Conservation (phyloP, 2,329 filamentous ascomycete genomes). For the Verticillium zaregamsianum region DNA sequence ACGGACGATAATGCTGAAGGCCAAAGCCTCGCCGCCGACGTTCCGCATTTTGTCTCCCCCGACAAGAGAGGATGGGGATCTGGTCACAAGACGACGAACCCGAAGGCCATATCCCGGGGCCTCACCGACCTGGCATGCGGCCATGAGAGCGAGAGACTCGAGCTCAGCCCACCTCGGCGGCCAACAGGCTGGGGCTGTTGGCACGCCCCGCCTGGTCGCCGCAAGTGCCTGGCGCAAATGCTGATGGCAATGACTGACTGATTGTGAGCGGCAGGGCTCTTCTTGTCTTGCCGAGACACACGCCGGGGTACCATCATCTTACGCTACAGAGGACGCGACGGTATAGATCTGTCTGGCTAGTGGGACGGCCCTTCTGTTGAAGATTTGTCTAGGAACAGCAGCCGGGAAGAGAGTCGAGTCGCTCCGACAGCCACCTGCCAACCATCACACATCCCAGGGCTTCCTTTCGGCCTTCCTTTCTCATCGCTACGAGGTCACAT, state of each 20-base stretch:
- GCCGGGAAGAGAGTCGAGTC: not conserved
- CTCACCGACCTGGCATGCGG: not conserved
- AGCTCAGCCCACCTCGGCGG: not conserved
- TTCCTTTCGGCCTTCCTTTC: conserved; percentile 2
- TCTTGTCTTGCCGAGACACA: not conserved
- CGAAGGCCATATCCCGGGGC: not conserved
- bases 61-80: not conserved
- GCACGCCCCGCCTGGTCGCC: not conserved
- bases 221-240: not conserved
- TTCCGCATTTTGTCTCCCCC: not conserved
- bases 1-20: not conserved
- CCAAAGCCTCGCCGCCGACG: not conserved
- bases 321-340: not conserved
- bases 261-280: not conserved
- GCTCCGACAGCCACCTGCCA: not conserved
- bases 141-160: not conserved
- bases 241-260: not conserved
- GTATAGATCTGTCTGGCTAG: not conserved
- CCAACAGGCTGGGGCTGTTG: not conserved
- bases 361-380: conserved; percentile 2
- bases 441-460: conserved; percentile 21
- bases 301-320: not conserved
- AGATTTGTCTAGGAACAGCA: not conserved
- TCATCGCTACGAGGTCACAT: not conserved
- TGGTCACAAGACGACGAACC: not conserved